Evolutionary conservation across 345 rosid species (phyloP).

Genomic region (Chamaenerion angustifolium): DNA sequence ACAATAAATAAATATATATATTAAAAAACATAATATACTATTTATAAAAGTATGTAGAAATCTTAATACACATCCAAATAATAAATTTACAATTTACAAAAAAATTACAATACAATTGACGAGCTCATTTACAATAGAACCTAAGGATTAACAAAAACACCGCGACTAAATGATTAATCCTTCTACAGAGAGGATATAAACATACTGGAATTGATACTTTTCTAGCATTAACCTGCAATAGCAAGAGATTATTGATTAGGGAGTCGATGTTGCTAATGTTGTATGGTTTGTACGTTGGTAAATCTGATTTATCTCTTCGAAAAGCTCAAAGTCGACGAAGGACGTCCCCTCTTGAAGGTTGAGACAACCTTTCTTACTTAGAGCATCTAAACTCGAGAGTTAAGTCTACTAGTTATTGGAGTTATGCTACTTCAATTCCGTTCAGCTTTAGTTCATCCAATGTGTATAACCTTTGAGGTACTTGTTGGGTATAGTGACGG

Average conservation of each 20-base stretch:
- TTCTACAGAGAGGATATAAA: not conserved
- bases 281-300: not conserved
- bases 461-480: conserved; percentile 79
- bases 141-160: too few species aligned
- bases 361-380: conserved; percentile 77
- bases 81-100: too few species aligned
- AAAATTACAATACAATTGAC: too few species aligned
- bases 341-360: conserved; percentile 93
- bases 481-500: too few species aligned
- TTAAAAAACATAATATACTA: too few species aligned
- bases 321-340: conserved; percentile 77
- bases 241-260: too few species aligned
- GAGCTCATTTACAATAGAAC: too few species aligned
- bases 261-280: not conserved
- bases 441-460: conserved; percentile 74
- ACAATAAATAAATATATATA: too few species aligned
- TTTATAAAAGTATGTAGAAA: too few species aligned
- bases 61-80: too few species aligned
- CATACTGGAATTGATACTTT: conserved; percentile 63
- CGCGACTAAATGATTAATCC: too few species aligned
- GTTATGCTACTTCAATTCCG: conserved; percentile 54
- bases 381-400: conserved; percentile 81
- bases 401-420: conserved; percentile 62
- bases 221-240: conserved; percentile 55
- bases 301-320: conserved; percentile 48